Evolutionary conservation across 1,284 basidiomycete genomes (phyloP), one percentile per base, ranked within the genome.

Genomic region (Ustilago curta): DNA sequence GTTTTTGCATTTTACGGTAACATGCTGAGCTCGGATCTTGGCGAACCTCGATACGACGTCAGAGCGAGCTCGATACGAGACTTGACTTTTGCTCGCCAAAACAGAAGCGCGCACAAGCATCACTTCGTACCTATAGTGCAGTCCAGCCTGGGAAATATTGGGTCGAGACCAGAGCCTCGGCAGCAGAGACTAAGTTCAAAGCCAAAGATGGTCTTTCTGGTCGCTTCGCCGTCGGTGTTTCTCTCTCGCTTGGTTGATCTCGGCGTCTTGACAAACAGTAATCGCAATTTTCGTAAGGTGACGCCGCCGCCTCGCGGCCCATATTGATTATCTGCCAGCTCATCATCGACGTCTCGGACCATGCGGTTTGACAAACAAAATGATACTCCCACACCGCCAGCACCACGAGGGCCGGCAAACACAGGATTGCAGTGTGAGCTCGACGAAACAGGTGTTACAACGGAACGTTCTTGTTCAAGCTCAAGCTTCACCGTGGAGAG

Each of bases 1-100:
- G 5, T 37, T 37, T 42, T 18, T 23, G n/a, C n/a, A n/a, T n/a
- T n/a, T n/a, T n/a, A n/a, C n/a, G n/a, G n/a, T n/a, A n/a, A 27
- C 44, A 25, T 14, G 23, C 44, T 16, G 23, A 16, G 23, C 23
- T 45, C 23, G 44, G 16, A 25, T n/a, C 44, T 18, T 12, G 4
- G 44, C 45, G 45, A 47, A 47, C 27, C 27, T 47, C 45, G 45
- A 47, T 29, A 47, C 27, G 45, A 47, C 12, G 25, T 27, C 16
- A 23, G 31, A 47, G 45, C 45, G 45, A 47, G 27, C 27, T 47
- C 45, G 45, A 37, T 16, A 37, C 35, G 35, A 37, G 9, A 4
- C 27, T 47, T 29, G 4, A n/a, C 18, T 29, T 14, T 37, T 37
- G 35, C 14, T 37, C 35, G 35, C 35, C 35, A 37, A 37, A 32